These are phyloP conservation scores for Nothomitra cinnamomea DNA, from an alignment of 2,329 filamentous ascomycete genomes.

Conservation along the genomic window DNA sequence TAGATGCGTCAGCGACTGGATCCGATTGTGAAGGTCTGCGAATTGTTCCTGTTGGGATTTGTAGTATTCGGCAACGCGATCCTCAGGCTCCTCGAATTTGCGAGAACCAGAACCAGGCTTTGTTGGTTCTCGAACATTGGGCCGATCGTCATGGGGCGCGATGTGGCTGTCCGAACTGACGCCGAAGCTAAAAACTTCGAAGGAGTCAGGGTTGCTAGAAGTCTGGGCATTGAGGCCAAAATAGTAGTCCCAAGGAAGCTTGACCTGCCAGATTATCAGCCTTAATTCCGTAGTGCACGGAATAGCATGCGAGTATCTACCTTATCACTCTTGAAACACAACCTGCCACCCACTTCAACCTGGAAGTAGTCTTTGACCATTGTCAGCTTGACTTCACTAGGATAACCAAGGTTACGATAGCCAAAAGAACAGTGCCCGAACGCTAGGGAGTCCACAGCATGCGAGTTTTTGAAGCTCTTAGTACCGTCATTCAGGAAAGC, in stretches of 20 bases:
- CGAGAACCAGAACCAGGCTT: slow-evolving; percentile 22
- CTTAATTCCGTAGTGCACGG: slow-evolving; percentile 7
- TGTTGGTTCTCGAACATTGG: slow-evolving; percentile 21
- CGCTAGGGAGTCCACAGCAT: slow-evolving; percentile 65
- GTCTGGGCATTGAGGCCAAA: slow-evolving; percentile 80
- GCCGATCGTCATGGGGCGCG: slow-evolving; percentile 10
- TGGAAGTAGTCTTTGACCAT: slow-evolving; percentile 46
- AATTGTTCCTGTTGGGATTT: slow-evolving; percentile 44
- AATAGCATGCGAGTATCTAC: slow-evolving; percentile 17
- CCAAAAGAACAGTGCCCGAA: slow-evolving; percentile 85
- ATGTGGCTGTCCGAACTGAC: slow-evolving; percentile 34
- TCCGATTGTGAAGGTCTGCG: slow-evolving; percentile 65
- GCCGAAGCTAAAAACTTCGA: slow-evolving; percentile 79
- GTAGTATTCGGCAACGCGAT: slow-evolving; percentile 20
- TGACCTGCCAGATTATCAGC: slow-evolving; percentile 38
- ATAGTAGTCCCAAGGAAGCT: slow-evolving; percentile 62
- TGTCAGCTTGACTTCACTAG: slow-evolving; percentile 65
- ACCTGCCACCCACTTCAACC: slow-evolving; percentile 61
- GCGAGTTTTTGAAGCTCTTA: slow-evolving; percentile 59
- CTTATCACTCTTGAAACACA: slow-evolving; percentile 70
- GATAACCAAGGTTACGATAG: slow-evolving; percentile 81
- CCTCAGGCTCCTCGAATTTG: neutral
- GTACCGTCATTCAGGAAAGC: slow-evolving; percentile 89
- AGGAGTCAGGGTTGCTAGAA: slow-evolving; percentile 82
- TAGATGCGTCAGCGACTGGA: slow-evolving; percentile 38